Conservation (phyloP, 2,329 filamentous ascomycete species). For the Ilyonectria mors-panacis region DNA sequence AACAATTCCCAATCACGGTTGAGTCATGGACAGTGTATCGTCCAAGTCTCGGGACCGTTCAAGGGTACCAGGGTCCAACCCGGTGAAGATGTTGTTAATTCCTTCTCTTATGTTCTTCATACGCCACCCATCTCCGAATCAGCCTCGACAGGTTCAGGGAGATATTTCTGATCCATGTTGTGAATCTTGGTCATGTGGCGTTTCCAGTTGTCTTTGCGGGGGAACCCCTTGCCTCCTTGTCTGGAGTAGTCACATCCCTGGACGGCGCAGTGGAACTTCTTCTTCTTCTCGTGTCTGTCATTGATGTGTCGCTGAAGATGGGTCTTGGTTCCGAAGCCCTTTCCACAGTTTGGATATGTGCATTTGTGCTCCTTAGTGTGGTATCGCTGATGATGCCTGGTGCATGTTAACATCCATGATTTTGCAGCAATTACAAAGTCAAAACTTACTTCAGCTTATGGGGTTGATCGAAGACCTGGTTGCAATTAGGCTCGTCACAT, state of each 20-base stretch:
- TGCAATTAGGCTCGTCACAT: slow-evolving; percentile 56
- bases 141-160: slow-evolving; percentile 60
- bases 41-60: neutral
- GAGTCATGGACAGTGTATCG: neutral
- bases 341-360: slow-evolving; percentile 66
- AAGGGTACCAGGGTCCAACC: neutral
- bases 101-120: slow-evolving; percentile 19
- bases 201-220: slow-evolving; percentile 75
- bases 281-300: slow-evolving; percentile 72
- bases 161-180: slow-evolving; percentile 56
- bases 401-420: slow-evolving; percentile 5
- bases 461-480: slow-evolving; percentile 67
- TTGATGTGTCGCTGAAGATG: slow-evolving; percentile 75
- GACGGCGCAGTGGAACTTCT: slow-evolving; percentile 71
- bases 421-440: neutral
- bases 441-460: slow-evolving; percentile 71
- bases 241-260: slow-evolving; percentile 70
- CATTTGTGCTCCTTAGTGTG: slow-evolving; percentile 73
- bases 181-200: slow-evolving; percentile 75
- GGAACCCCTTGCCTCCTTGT: slow-evolving; percentile 70
- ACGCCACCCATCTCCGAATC: slow-evolving; percentile 53
- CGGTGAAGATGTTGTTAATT: neutral
- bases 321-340: slow-evolving; percentile 73
- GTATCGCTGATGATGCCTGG: slow-evolving; percentile 73
- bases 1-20: slow-evolving; percentile 8